A percentile compares a stretch with the other conserved stretches of the same genome.
phyloP scores from a whole-genome alignment of 2,329 filamentous ascomycete genomes.

The Colletotrichum sansevieriae region DNA sequence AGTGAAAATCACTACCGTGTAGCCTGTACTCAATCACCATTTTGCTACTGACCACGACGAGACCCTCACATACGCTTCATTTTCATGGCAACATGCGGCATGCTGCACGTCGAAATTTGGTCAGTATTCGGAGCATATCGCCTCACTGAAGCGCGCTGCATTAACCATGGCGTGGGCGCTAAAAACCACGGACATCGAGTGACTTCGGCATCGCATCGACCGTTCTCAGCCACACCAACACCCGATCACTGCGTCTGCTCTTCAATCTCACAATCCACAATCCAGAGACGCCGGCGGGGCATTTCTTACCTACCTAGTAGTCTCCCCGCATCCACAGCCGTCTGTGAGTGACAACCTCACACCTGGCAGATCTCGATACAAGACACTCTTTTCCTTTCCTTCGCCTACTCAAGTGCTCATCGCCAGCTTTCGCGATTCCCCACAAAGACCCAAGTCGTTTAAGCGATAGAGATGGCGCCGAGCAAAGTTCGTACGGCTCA shows the following conservation, averaged over 20 bases:
- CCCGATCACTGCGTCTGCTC: conserved; percentile 5
- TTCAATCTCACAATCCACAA: conserved; percentile 1
- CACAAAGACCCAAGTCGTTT: background rate
- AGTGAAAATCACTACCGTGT: background rate
- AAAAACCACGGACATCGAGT: background rate
- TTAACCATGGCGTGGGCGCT: background rate
- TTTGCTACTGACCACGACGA: background rate
- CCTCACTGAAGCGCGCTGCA: background rate
- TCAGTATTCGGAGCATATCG: background rate
- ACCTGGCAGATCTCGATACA: conserved; percentile 16
- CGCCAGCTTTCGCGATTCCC: background rate
- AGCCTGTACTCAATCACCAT: background rate
- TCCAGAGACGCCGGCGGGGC: background rate
- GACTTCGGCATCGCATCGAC: background rate
- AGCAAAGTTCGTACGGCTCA: background rate
- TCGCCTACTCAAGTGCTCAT: background rate
- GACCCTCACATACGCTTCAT: too few species aligned
- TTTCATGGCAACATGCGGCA: too few species aligned
- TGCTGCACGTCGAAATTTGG: too few species aligned
- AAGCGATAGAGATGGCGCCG: background rate
- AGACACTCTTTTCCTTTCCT: conserved; percentile 15
- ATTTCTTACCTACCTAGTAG: conserved; percentile 1
- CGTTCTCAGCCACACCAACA: conserved; percentile 3
- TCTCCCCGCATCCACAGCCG: conserved; percentile 55
- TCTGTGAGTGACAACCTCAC: background rate